Conservation (phyloP, 2,329 filamentous ascomycete species). For the Coniochaeta sp. region DNA sequence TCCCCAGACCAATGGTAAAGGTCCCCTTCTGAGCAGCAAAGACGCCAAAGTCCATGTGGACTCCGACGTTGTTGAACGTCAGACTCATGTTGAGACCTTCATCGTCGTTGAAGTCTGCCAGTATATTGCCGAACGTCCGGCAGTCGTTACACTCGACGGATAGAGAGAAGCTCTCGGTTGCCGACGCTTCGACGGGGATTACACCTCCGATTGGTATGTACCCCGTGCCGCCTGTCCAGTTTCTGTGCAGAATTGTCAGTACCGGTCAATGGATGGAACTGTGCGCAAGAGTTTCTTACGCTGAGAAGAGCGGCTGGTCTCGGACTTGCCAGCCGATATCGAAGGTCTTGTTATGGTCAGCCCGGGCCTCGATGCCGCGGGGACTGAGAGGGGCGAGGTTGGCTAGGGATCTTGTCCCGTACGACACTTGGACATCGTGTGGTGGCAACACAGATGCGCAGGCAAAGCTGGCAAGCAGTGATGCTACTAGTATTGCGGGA, state of each 20-base stretch:
- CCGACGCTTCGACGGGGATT: background rate
- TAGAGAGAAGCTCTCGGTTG: conserved; percentile 5
- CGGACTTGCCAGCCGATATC: background rate
- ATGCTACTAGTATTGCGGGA: background rate
- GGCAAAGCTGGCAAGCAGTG: background rate
- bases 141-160: conserved; percentile 11
- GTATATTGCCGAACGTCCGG: conserved; percentile 10
- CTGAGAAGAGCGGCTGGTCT: conserved; percentile 2
- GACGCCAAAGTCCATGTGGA: conserved; percentile 9
- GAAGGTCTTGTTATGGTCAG: conserved; percentile 1
- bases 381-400: background rate
- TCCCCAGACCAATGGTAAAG: conserved; percentile 8
- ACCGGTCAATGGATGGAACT: background rate
- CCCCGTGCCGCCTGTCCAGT: conserved; percentile 1
- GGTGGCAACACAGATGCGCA: background rate
- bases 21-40: conserved; percentile 5
- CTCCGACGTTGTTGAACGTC: conserved; percentile 11
- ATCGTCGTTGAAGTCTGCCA: conserved; percentile 6
- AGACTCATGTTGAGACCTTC: conserved; percentile 6
- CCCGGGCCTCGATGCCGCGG: background rate
- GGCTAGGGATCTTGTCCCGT: background rate
- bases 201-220: background rate
- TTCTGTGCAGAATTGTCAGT: background rate
- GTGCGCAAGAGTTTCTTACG: background rate
- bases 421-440: background rate